Evolutionary conservation across 352 stramenopile genomes (phyloP).

Genomic region (Phytophthora sansomeana): DNA sequence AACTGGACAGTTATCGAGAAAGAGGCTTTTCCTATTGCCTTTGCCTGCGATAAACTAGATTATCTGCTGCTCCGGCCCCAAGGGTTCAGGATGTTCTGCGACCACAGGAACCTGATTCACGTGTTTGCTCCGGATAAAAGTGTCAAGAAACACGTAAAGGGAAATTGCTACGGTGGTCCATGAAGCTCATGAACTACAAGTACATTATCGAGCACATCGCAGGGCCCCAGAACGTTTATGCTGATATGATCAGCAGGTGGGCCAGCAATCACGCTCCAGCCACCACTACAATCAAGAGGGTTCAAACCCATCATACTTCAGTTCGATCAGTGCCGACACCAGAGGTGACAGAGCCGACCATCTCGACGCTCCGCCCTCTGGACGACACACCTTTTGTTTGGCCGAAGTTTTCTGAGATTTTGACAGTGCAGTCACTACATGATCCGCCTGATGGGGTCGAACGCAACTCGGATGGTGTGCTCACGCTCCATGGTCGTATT

Average conservation of each 20-base stretch:
- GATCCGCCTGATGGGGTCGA: too few species aligned
- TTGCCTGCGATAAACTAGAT: conserved; percentile 15
- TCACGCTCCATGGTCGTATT: too few species aligned
- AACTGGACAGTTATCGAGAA: too few species aligned
- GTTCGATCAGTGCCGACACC: too few species aligned
- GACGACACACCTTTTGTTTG: too few species aligned
- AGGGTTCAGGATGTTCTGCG: conserved; percentile 6
- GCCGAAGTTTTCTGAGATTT: too few species aligned
- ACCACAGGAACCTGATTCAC: conserved; percentile 13
- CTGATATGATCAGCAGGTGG: conserved; percentile 25
- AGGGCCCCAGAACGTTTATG: too few species aligned
- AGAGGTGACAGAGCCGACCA: too few species aligned
- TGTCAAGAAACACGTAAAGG: conserved; percentile 13
- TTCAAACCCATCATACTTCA: too few species aligned
- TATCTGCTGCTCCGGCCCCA: conserved; percentile 8
- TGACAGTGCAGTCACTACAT: too few species aligned
- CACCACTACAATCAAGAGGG: background rate
- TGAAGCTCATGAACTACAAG: conserved; percentile 24
- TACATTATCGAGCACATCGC: conserved; percentile 3
- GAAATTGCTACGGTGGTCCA: conserved; percentile 10
- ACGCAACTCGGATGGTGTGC: too few species aligned
- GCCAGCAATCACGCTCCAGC: background rate
- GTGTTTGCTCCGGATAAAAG: conserved; percentile 8
- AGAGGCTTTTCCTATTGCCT: conserved; percentile 5
- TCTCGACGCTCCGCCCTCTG: too few species aligned